Percentiles rank a stretch among this genome's conserved stretches.
Evolutionary conservation across 495 filamentous ascomycete genomes (phyloP).

Genomic region (Glonium stellatum): DNA sequence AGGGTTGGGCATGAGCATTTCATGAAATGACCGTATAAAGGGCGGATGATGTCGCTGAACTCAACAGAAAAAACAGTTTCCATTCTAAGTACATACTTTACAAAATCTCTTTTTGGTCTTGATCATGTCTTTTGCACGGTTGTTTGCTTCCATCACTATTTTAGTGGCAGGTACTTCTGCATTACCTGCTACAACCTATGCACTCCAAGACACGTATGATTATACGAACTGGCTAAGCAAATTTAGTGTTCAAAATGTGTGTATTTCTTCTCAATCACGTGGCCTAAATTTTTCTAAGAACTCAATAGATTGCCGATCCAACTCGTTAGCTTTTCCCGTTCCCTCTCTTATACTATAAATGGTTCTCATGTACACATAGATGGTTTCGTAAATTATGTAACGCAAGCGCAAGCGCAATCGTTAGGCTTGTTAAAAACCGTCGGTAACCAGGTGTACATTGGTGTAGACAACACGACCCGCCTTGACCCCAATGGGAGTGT

Average conservation of each 20-base stretch:
- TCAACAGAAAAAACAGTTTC: too few species aligned
- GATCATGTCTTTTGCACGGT: background rate
- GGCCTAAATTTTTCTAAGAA: background rate
- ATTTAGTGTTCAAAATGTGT: constrained; percentile 22
- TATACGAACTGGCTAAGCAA: constrained; percentile 25
- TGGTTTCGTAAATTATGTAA: constrained; percentile 35
- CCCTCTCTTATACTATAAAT: background rate
- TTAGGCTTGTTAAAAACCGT: constrained; percentile 25
- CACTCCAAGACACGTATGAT: constrained; percentile 23
- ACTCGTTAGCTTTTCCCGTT: constrained; percentile 11
- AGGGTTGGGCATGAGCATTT: too few species aligned
- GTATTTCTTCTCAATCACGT: background rate
- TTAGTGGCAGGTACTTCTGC: background rate
- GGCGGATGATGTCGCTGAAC: too few species aligned
- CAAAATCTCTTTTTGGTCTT: too few species aligned
- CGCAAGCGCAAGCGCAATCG: constrained; percentile 23
- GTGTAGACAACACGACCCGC: constrained; percentile 29
- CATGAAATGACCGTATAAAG: too few species aligned
- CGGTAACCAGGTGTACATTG: constrained; percentile 32
- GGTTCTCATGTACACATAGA: constrained; percentile 20
- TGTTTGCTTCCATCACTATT: background rate
- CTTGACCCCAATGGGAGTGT: constrained; percentile 30
- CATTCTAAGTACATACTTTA: too few species aligned
- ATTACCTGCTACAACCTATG: constrained; percentile 8
- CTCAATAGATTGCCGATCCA: constrained; percentile 19